Evolutionary conservation across 768 basidiomycete species (phyloP), one percentile per base, ranked within the genome.

Genomic region (Naganishia kalamii): DNA sequence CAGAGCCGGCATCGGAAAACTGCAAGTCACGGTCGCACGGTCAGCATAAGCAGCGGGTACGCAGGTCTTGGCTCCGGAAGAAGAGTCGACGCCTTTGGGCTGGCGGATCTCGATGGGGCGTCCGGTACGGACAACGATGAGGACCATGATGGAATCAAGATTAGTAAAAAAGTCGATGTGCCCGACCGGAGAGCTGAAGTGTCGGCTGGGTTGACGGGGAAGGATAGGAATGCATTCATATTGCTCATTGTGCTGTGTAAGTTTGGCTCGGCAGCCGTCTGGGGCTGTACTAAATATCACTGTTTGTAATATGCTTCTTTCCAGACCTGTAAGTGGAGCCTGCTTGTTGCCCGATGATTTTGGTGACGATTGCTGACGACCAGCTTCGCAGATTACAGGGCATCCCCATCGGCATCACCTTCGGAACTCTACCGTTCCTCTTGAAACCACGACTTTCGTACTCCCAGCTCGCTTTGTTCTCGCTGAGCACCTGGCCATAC

Each of bases 341-440:
- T 47, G 21, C 61, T 25, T 32, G 5, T 41, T 19, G 4, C 59
- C 29, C 27, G 21, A 11, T 15, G 21, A 32, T 8, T 23, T 47
- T 11, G 11, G n/a, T 23, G 4, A 21, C 17, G 15, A 11, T 32
- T 32, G 21, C 32, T 30, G 23, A 37, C 27, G n/a, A 19, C 23
- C 32, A 23, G 15, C 47, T 5, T 27, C 52, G 29, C 65, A 83
- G 83, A 79, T 71, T 84, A 4, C 92, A 96, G 78, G 92, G 92
- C 46, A 86, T 94, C 71, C 92, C 92, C 62, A 90, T 96, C 68
- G 92, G 93, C 30, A 86, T 98, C 65, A 93, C 94, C 41, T 84
- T 98, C 70, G 94, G 96, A 69, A 97, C 94, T 41, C 85, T 99
- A 5, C 94, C 96, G 23, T 98, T 98, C 82, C 85, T 98, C 78